Evolutionary conservation across 2,329 filamentous ascomycete species (phyloP), one percentile per base, ranked within the genome.

Genomic region (Trichoderma cornu-damae): DNA sequence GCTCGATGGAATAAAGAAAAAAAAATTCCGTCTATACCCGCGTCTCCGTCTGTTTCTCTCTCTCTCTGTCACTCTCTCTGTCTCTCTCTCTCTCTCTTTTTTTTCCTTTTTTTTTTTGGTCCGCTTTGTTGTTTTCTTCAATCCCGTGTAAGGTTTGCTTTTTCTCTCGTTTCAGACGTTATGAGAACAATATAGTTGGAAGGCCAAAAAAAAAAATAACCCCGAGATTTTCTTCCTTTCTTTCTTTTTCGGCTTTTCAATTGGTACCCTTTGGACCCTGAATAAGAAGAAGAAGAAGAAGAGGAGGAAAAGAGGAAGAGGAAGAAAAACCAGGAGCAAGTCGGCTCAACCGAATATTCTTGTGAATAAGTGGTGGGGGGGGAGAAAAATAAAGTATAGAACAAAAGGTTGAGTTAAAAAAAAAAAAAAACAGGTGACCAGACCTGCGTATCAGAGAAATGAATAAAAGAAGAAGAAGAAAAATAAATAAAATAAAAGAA

Each of bases 371-470:
- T 22, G 24, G 20, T 24, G 12, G 62, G 65, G 63, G 64, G 60
- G 59, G 68, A 66, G 67, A 62, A 59, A 66, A 24, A 53, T 12
- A 44, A 40, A 30, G 32, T 20, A 16, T 32, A 37, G 51, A 56
- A 54, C 16, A 28, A 40, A 44, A 54, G 18, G 9, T 38, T 62
- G 65, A 64, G 63, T 61, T 60, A 68, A 66, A 67, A 61, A 58
- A 61, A 68, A 66, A 67, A 61, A 58, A 66, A 61, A 69, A 67
- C 70, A 76, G 74, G 75, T 77, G 77, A 73, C 80, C 81, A 75
- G 77, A 79, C 80, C 79, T 72, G 79, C 12, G 53, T 42, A 59
- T 14, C 52, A 49, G 12, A 48, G 38, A 47, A 56, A 52, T 53
- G 60, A 52, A 61, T 59, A 63, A 63, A 66, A 68, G 66, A 64